Evolutionary conservation across 225 moss, liverwort and hornwort genomes (phyloP).

Genomic region (Rhytidiadelphus loreus): DNA sequence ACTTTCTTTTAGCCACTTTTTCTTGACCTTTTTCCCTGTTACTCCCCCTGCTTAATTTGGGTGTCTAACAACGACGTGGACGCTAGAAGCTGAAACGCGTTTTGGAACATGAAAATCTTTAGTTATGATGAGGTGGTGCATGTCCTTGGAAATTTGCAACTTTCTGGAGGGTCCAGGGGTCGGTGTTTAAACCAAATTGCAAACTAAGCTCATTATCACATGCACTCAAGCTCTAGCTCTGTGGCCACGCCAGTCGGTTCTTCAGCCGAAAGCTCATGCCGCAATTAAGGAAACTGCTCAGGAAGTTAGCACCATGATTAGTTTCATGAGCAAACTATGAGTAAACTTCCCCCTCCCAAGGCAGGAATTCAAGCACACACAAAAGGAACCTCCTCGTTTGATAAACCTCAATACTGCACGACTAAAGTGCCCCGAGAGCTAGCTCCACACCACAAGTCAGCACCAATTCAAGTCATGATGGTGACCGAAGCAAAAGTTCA

Average conservation of each 20-base stretch:
- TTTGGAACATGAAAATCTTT: neutral
- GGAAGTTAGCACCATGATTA: neutral
- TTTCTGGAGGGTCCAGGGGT: neutral
- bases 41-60: neutral
- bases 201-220: neutral
- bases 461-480: neutral
- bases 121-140: neutral
- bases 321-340: neutral
- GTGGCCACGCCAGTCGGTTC: neutral
- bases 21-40: neutral
- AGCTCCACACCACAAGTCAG: neutral
- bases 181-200: neutral
- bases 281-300: neutral
- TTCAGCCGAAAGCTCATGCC: constrained; percentile 6
- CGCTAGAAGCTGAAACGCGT: neutral
- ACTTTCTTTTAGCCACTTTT: neutral
- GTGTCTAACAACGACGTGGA: constrained; percentile 11
- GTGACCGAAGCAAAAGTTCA: neutral
- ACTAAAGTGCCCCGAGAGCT: neutral
- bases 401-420: neutral
- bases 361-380: neutral
- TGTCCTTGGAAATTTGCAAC: neutral
- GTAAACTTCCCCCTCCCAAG: neutral
- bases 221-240: neutral
- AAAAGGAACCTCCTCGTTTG: neutral